These are phyloP conservation scores for Singerocomus inundabilis DNA, from an alignment of 1,284 basidiomycete species.

Conservation along the genomic window DNA sequence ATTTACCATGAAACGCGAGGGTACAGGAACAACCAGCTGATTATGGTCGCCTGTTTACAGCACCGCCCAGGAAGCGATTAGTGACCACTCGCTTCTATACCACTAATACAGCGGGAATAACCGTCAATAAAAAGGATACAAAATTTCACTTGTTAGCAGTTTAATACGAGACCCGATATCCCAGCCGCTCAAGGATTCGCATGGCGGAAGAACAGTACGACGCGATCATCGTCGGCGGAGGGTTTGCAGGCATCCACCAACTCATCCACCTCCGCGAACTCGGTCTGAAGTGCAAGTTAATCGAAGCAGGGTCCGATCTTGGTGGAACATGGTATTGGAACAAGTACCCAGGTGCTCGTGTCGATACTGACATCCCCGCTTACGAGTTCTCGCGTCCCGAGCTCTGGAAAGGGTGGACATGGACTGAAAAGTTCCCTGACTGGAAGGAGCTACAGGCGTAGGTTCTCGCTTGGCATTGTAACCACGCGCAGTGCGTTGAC, in stretches of 20 bases:
- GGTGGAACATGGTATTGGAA: conserved; percentile 23
- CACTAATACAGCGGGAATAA: too few relatives aligned
- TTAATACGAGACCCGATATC: neutral
- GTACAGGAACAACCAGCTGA: too few relatives aligned
- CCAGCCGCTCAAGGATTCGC: neutral
- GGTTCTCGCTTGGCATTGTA: neutral
- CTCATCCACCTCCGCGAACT: conserved; percentile 14
- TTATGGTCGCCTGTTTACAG: too few relatives aligned
- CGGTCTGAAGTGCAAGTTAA: conserved; percentile 17
- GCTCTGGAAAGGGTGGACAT: conserved; percentile 20
- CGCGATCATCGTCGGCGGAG: conserved; percentile 19
- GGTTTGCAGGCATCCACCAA: conserved; percentile 17
- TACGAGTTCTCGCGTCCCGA: conserved; percentile 21
- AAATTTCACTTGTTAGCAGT: too few relatives aligned
- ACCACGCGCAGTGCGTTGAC: neutral
- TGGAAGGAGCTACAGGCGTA: conserved; percentile 14
- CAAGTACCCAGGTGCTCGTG: conserved; percentile 21
- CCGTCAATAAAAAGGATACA: neutral
- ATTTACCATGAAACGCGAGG: too few relatives aligned
- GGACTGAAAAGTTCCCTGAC: conserved; percentile 22
- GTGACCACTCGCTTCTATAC: too few relatives aligned
- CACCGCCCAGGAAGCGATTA: too few relatives aligned
- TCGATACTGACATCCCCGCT: conserved; percentile 15
- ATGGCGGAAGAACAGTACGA: conserved; percentile 18
- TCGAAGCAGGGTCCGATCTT: conserved; percentile 19